These are phyloP conservation scores for Candida odintsovae DNA, from an alignment of 805 yeast genomes.

Conservation along the genomic window DNA sequence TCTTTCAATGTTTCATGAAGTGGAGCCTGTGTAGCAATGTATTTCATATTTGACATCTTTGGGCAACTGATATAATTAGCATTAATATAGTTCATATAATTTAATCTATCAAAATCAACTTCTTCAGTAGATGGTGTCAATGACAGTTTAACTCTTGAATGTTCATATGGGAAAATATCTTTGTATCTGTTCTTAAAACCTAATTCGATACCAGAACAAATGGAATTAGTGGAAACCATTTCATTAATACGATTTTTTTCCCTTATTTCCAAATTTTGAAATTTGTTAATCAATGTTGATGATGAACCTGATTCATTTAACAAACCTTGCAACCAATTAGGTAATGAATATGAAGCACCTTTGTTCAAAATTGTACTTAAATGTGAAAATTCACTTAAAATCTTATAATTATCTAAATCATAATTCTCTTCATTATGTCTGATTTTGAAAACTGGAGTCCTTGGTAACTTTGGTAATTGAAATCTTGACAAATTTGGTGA, in stretches of 20 bases:
- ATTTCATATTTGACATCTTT: conserved; percentile 28
- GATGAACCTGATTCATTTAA: conserved; percentile 19
- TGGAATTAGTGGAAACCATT: conserved; percentile 20
- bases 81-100: conserved; percentile 56
- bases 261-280: conserved; percentile 58
- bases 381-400: conserved; percentile 19
- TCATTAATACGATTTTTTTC: conserved; percentile 63
- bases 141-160: conserved; percentile 65
- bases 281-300: conserved; percentile 39
- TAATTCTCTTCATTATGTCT: conserved; percentile 49
- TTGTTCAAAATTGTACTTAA: conserved; percentile 6
- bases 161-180: conserved; percentile 84
- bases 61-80: conserved; percentile 61
- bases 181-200: conserved; percentile 82
- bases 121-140: conserved; percentile 4
- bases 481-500: conserved; percentile 40
- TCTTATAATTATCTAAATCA: conserved; percentile 14
- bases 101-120: conserved; percentile 13
- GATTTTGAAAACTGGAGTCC: conserved; percentile 39
- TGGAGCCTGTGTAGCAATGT: conserved; percentile 93
- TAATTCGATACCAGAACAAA: conserved; percentile 59
- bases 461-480: conserved; percentile 40
- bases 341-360: conserved; percentile 27
- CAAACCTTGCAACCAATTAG: conserved; percentile 45
- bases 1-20: conserved; percentile 65